Evolutionary conservation across 2,329 filamentous ascomycete genomes (phyloP).

Genomic region (Ceratocystis papillata): DNA sequence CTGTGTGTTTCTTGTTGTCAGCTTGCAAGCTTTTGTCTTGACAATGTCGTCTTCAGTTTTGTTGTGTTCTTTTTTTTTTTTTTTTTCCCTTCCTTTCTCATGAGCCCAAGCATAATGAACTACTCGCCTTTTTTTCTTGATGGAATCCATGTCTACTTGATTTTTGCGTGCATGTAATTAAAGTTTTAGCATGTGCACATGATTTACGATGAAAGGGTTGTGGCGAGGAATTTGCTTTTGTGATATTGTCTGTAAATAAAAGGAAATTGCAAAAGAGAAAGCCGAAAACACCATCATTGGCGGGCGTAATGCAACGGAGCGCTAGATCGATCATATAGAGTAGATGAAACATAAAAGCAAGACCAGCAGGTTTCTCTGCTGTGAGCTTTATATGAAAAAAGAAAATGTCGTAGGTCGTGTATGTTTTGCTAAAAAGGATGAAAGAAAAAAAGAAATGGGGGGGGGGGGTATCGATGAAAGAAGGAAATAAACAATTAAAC

Average conservation of each 20-base stretch:
- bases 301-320: no score
- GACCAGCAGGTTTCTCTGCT: no score
- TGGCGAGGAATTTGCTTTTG: no score
- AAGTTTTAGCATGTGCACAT: background rate
- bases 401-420: no score
- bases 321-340: no score
- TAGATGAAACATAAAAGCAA: no score
- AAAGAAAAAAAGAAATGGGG: background rate
- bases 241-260: no score
- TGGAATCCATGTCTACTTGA: background rate
- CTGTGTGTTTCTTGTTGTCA: conserved; percentile 1
- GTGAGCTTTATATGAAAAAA: no score
- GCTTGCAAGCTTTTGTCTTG: conserved; percentile 1
- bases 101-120: conserved; percentile 22
- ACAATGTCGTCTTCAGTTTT: background rate
- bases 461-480: background rate
- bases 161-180: background rate
- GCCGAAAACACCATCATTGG: no score
- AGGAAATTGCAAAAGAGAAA: no score
- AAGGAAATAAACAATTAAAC: conserved; percentile 1
- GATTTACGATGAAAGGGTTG: no score
- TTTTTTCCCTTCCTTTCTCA: background rate
- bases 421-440: background rate
- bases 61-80: background rate
- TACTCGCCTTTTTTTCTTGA: conserved; percentile 3